Evolutionary conservation across 257 asterid genomes (phyloP), one percentile per base, ranked within the genome.

Genomic region (Gentiana straminea): DNA sequence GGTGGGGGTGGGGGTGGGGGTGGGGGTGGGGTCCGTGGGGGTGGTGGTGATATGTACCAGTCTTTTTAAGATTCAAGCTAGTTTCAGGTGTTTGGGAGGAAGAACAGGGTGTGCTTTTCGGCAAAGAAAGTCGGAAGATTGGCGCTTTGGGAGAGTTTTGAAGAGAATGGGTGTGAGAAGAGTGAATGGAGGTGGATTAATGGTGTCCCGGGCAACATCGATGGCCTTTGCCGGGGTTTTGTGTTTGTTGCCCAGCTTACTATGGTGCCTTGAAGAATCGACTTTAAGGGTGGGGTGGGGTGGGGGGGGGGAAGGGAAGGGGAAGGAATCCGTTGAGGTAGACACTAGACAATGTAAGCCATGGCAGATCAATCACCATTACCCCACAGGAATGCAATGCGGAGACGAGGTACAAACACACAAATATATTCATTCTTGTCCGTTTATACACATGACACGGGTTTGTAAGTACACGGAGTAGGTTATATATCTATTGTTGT

Each of bases 71-170:
- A 89, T 75, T 83, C 94, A 41, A 82, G 86, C 58, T 83, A 89
- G 87, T 86, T 89, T 55, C 86, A 89, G 86, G 97, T 86, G 52
- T 89, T 86, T 70, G 97, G 97, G 8, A 95, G 95, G 3, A 89
- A 92, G 35, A 73, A 79, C 54, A 75, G 84, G 71, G 84, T 86
- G 33, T 89, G 97, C 47, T 89, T 89, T 51, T 89, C 95, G 0
- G 97, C 94, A 0, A 89, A 83, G 69, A 86, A 89, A 77, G 75
- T 86, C 4, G 89, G 91, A 64, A 79, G 75, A 66, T 70, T 89
- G 79, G 93, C 87, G 0, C 60, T 86, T 61, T 89, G 97, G 95
- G 68, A 68, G 47, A 39, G 55, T 33, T 61, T 24, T 7, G 93
- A 79, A 65, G 92, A 81, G 45, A 59, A 58, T 10, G 84, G 64